Conservation (phyloP, 2,329 filamentous ascomycete species). For the Hymenoscyphus salicellus region DNA sequence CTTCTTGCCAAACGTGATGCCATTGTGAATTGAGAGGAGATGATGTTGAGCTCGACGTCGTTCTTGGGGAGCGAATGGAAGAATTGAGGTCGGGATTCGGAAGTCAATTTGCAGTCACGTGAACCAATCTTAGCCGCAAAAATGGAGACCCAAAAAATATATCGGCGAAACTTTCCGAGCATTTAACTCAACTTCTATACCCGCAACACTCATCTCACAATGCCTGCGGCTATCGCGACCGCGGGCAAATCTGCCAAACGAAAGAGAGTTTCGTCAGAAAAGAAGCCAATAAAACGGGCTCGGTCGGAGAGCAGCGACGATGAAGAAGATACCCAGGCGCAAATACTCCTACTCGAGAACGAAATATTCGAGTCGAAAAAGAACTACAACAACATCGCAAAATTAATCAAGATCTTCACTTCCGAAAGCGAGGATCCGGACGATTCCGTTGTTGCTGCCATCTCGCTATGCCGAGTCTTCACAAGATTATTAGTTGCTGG, state of each 20-base stretch:
- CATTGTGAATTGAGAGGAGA: constrained; percentile 73
- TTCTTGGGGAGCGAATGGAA: constrained; percentile 25
- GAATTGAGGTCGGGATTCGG: constrained; percentile 29
- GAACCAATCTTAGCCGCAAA: constrained; percentile 8
- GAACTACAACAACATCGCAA: constrained; percentile 86
- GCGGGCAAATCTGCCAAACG: constrained; percentile 35
- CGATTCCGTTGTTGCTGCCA: constrained; percentile 63
- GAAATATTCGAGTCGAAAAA: constrained; percentile 82
- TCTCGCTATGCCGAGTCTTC: constrained; percentile 84
- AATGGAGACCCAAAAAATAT: constrained; percentile 8
- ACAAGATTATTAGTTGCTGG: constrained; percentile 75
- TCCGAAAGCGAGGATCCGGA: constrained; percentile 50
- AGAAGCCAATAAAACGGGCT: constrained; percentile 45
- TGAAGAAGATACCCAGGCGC: constrained; percentile 57
- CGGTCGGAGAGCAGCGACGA: constrained; percentile 44
- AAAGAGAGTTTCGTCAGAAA: constrained; percentile 52
- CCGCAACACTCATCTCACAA: constrained; percentile 22
- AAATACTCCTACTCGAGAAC: constrained; percentile 72
- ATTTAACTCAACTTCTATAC: background rate
- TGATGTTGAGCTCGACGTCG: constrained; percentile 42
- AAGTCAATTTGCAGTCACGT: constrained; percentile 17
- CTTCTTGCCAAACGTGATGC: constrained; percentile 95
- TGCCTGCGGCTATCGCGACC: constrained; percentile 26
- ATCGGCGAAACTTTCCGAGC: constrained; percentile 12
- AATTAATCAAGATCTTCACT: constrained; percentile 61